Base-by-base conservation (phyloP, 208 protist genomes). In the Acanthamoeba lenticulata region DNA sequence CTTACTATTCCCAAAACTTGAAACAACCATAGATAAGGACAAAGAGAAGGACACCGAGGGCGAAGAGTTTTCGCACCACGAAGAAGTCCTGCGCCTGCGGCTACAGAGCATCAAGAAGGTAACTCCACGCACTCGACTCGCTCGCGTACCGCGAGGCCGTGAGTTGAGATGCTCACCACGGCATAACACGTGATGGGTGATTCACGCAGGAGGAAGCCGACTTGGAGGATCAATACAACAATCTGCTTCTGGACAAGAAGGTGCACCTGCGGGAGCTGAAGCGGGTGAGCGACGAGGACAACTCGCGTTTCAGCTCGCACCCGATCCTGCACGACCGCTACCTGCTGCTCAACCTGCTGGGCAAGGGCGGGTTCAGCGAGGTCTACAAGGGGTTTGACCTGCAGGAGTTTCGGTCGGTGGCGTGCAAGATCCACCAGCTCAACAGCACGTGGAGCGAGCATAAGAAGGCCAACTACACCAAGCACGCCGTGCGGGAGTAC, bases 391-490 rank as follows among this genome's bases (percentile, higher is more conserved):
- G 79, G 40, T 67, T 86, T 36, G 44, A 92, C 15, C 81, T 90
- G 24, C 81, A 97, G 32, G 96, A 98, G 21, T 96, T 95, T 40
- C 94, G 94, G 45, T 97, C 98, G 65, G 98, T 99, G n/a, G 98
- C 99, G 5, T 99, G 98, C 95, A 99, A 99, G 96, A 98, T 99
- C 32, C 99, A 99, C 95, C 97, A 98, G 88, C 89, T 99, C 32
- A 97, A 98, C 55, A 92, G 60, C 60, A 77, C 97, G 44, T 99
- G 98, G 98, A 96, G 95, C 0, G 96, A 97, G 38, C 95, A 97
- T 92, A 97, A 98, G 94, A 98, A 98, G 81, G 90, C 94, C 34
- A 98, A 98, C 96, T 99, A 99, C 97, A 95, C 97, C 19, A 97
- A 97, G 42, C 98, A 99, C 81, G 98, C 98, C 7, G 95, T 98